Conservation (phyloP, 805 yeast genomes). For the Zygosaccharomyces bisporus region DNA sequence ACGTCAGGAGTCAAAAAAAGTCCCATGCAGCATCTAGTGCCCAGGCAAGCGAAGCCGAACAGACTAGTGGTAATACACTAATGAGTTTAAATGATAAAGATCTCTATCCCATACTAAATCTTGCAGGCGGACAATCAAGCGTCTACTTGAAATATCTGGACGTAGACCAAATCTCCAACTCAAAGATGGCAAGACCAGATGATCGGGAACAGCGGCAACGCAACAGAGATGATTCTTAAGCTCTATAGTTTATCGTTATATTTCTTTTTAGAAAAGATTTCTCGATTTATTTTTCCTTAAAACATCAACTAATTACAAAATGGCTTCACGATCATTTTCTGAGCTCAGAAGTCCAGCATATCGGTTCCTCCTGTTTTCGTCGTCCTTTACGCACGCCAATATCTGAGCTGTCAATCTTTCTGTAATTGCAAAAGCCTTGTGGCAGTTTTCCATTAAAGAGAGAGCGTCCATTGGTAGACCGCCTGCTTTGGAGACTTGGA, state of each 20-base stretch:
- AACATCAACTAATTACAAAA: not conserved
- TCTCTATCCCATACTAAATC: conserved; percentile 8
- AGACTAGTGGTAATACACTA: conserved; percentile 4
- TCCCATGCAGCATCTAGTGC: not conserved
- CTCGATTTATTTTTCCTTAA: not conserved
- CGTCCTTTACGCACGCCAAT: conserved; percentile 49
- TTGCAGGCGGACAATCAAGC: conserved; percentile 2
- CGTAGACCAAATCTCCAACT: conserved; percentile 47
- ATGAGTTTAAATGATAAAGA: conserved; percentile 2
- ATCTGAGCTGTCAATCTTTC: conserved; percentile 63
- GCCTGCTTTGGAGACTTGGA: conserved; percentile 87
- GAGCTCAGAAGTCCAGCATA: conserved; percentile 33
- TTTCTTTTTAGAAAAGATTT: no score
- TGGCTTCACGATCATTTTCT: conserved; percentile 32
- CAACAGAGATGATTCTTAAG: not conserved
- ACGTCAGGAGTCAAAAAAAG: not conserved
- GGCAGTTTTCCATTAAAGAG: conserved; percentile 62
- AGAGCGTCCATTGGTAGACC: conserved; percentile 79
- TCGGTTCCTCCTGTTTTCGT: conserved; percentile 46
- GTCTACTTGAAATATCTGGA: conserved; percentile 7
- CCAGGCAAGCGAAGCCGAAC: not conserved
- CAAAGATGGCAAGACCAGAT: conserved; percentile 47
- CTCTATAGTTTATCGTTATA: no score
- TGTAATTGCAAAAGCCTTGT: conserved; percentile 61
- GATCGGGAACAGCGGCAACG: conserved; percentile 2